A percentile compares a stretch with the other conserved stretches of the same genome.
Evolutionary conservation across 2,329 filamentous ascomycete genomes (phyloP).

Genomic region (Diaporthe vaccinii): DNA sequence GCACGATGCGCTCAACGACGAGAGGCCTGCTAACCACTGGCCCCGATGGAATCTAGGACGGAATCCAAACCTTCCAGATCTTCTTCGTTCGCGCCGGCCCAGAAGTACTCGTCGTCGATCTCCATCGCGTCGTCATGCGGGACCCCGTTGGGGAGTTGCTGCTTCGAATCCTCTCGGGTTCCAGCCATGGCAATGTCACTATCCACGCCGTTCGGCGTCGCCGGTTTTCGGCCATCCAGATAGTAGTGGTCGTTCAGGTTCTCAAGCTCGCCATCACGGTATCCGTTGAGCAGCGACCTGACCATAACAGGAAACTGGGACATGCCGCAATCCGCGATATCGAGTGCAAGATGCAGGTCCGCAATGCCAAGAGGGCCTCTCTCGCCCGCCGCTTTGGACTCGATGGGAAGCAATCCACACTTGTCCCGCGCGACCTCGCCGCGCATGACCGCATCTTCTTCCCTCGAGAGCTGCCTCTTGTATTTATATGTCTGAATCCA

Average conservation of each 20-base stretch:
- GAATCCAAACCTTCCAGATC: conserved; percentile 68
- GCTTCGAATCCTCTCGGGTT: conserved; percentile 52
- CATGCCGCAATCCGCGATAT: conserved; percentile 81
- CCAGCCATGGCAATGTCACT: conserved; percentile 51
- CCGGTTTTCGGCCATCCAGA: conserved; percentile 55
- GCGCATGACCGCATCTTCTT: conserved; percentile 80
- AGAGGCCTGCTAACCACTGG: conserved; percentile 11
- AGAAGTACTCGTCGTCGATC: conserved; percentile 69
- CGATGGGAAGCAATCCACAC: conserved; percentile 82
- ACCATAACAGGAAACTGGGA: conserved; percentile 83
- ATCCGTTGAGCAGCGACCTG: conserved; percentile 77
- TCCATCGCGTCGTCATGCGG: conserved; percentile 69
- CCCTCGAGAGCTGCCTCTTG: conserved; percentile 78
- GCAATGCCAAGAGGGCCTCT: conserved; percentile 81
- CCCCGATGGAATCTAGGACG: conserved; percentile 66
- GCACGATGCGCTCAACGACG: not conserved
- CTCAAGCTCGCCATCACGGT: conserved; percentile 82
- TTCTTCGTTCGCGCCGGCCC: conserved; percentile 70
- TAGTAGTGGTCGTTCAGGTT: conserved; percentile 73
- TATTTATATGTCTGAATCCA: conserved; percentile 88
- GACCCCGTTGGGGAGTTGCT: conserved; percentile 61
- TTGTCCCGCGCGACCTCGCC: conserved; percentile 82
- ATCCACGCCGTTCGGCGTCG: conserved; percentile 45
- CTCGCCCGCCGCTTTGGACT: conserved; percentile 81
- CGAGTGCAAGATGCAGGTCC: conserved; percentile 82